Evolutionary conservation across 371 early-diverging fungal genomes (phyloP).

Genomic region (Parasitella parasitica): DNA sequence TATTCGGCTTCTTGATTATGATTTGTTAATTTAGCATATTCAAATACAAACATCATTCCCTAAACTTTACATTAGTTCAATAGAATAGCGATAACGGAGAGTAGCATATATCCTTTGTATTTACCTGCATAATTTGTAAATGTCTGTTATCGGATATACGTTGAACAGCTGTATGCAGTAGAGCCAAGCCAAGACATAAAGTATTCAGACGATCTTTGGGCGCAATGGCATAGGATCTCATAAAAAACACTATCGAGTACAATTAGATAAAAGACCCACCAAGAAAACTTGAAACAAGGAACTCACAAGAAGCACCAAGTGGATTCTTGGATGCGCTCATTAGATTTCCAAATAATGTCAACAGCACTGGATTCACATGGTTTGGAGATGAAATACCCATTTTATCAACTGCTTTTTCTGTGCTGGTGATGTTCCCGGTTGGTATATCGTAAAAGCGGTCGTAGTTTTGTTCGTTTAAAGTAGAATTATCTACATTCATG

Average conservation of each 20-base stretch:
- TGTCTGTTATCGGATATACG: constrained; percentile 73
- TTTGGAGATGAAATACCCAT: not conserved
- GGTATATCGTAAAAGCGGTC: constrained; percentile 21
- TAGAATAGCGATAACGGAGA: too few relatives aligned
- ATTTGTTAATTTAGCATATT: constrained; percentile 59
- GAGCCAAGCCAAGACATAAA: constrained; percentile 62
- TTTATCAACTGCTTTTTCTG: not conserved
- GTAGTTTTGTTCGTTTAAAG: constrained; percentile 15
- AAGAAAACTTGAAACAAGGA: too few relatives aligned
- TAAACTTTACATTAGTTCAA: constrained; percentile 12
- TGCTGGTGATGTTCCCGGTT: not conserved
- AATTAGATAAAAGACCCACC: not conserved
- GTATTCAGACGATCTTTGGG: constrained; percentile 70
- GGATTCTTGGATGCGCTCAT: constrained; percentile 57
- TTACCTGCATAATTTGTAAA: constrained; percentile 59
- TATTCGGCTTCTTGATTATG: constrained; percentile 76
- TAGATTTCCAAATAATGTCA: constrained; percentile 64
- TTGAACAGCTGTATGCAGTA: constrained; percentile 67
- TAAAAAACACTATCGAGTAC: constrained; percentile 52
- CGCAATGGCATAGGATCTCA: constrained; percentile 55
- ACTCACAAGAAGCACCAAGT: constrained; percentile 59
- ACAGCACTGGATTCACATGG: constrained; percentile 41
- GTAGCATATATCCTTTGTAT: too few relatives aligned
- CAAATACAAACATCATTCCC: constrained; percentile 69
- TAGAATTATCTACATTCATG: constrained; percentile 22